Evolutionary conservation across 108 stramenopile genomes (phyloP), one percentile per base, ranked within the genome.

Genomic region (Cyclostephanos invisitatus): DNA sequence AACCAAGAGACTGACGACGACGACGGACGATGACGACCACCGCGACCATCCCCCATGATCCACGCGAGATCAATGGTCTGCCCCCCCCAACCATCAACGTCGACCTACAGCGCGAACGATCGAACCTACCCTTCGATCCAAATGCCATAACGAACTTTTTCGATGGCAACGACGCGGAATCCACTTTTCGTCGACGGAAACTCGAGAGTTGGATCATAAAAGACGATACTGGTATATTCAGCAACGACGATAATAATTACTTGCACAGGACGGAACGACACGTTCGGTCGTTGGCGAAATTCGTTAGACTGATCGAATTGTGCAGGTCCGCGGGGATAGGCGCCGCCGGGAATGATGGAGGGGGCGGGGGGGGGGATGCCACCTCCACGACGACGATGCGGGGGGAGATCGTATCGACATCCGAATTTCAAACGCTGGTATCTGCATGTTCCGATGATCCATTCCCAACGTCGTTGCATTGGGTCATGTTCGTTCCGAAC

Each of bases 401-500:
- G 22, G 91, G 91, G 21, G 81, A 87, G 66, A 80, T 95, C 51
- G 68, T 70, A 28, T 38, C 73, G 25, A 70, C 82, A 22, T 50
- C 77, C 28, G 91, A 93, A 65, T 93, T 86, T 74, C 71, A 61
- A 25, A 67, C 72, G 2, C 63, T 96, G 27, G 61, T 91, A 56
- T 72, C 81, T 14, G 88, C 91, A 29, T 54, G 86, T 7, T 84
- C 78, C 10, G 96, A 94, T 72, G 93, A 94, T 72, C 79, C 79
- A 27, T 68, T 91, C 24, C 91, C 92, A 10, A 83, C 87, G 5
- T 81, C 88, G 10, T 60, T 96, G 48, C 95, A 97, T 67, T 95
- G 92, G 91, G 91, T 94, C 69, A 95, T 97, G 91, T 97, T 97
- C 82, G 76, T 91, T 8, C 94, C 94, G 17, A 95, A 95, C 81